phyloP scores from a whole-genome alignment of 768 basidiomycete species.

The Termitomyces sp. region DNA sequence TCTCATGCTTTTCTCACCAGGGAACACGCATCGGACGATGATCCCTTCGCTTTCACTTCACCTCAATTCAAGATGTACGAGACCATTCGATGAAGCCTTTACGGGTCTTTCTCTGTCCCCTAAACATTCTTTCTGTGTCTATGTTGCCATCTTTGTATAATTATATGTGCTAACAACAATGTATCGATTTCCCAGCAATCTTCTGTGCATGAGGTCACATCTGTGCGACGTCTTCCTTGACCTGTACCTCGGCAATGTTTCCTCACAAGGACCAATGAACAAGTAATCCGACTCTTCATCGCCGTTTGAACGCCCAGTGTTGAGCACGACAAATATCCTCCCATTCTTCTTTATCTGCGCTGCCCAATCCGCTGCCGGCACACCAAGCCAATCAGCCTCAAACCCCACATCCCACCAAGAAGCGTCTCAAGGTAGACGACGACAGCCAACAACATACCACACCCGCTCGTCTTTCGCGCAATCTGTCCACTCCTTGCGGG shows the following conservation, averaged over 20 bases:
- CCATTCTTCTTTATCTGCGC: constrained; percentile 27
- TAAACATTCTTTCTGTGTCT: background rate
- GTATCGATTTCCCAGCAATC: background rate
- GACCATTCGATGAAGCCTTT: constrained; percentile 53
- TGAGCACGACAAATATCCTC: constrained; percentile 38
- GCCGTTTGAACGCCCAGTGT: constrained; percentile 28
- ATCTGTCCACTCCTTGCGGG: constrained; percentile 32
- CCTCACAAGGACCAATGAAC: constrained; percentile 46
- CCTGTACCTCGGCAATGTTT: constrained; percentile 34
- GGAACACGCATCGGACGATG: constrained; percentile 52
- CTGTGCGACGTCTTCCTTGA: constrained; percentile 10
- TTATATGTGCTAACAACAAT: background rate
- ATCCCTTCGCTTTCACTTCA: constrained; percentile 69
- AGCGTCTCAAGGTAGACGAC: constrained; percentile 30
- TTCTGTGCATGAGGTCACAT: constrained; percentile 4
- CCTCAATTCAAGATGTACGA: constrained; percentile 71
- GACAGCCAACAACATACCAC: constrained; percentile 40
- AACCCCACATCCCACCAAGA: background rate
- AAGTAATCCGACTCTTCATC: constrained; percentile 43
- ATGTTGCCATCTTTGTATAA: background rate
- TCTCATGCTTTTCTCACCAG: constrained; percentile 20
- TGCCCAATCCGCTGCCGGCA: constrained; percentile 30
- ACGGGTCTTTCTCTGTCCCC: too few relatives aligned
- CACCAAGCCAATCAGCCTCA: background rate
- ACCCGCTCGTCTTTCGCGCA: constrained; percentile 24